Percentiles rank a stretch among this genome's conserved stretches.
Evolutionary conservation across 2,329 filamentous ascomycete species (phyloP).

Genomic region (Fonsecaea erecta): DNA sequence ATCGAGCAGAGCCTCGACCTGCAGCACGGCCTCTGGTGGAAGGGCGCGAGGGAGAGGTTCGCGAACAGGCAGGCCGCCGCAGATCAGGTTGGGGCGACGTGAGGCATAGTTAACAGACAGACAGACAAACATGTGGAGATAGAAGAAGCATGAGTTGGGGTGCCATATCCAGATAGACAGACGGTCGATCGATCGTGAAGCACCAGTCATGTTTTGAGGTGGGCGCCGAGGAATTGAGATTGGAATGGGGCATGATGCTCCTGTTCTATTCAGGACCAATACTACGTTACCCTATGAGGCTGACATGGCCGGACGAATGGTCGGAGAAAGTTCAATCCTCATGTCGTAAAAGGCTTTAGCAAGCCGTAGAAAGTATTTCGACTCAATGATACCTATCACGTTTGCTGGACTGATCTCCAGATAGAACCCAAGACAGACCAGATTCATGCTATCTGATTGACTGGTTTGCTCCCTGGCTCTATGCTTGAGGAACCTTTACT

Average conservation of each 20-base stretch:
- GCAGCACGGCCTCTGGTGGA: slow-evolving; percentile 21
- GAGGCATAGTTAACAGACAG: too few relatives aligned
- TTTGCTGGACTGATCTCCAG: background rate
- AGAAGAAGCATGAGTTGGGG: too few relatives aligned
- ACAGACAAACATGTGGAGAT: too few relatives aligned
- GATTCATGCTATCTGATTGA: background rate
- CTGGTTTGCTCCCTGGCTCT: background rate
- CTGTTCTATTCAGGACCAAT: background rate
- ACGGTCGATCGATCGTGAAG: too few relatives aligned
- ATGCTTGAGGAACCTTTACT: background rate
- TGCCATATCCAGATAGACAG: too few relatives aligned
- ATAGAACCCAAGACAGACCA: background rate
- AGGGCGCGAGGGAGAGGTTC: background rate
- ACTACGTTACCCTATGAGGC: background rate
- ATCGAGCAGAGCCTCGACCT: slow-evolving; percentile 25
- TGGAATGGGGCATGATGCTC: background rate
- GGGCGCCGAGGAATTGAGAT: too few relatives aligned
- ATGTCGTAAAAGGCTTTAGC: background rate
- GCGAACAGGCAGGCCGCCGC: background rate
- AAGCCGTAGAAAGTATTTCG: background rate
- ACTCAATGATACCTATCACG: background rate
- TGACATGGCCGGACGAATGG: background rate
- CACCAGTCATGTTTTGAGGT: too few relatives aligned
- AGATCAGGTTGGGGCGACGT: background rate
- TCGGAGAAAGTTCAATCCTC: background rate